These are phyloP conservation scores for Tuber indicum DNA, from an alignment of 495 filamentous ascomycete genomes.

Conservation along the genomic window DNA sequence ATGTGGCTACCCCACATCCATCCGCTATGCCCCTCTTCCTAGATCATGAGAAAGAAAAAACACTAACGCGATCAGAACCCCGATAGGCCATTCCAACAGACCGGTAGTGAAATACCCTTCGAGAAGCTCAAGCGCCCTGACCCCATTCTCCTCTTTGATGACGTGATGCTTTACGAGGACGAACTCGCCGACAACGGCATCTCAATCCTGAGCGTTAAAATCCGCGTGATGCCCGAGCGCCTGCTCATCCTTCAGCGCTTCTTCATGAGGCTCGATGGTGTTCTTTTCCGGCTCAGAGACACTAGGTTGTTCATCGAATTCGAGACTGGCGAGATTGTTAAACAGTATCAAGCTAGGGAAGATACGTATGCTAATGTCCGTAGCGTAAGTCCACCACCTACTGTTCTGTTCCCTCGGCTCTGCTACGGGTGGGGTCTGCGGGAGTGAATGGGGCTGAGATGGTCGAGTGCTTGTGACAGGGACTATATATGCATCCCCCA, in stretches of 20 bases:
- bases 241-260: constrained; percentile 79
- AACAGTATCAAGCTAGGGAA: constrained; percentile 83
- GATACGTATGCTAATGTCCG: constrained; percentile 68
- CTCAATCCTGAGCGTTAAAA: constrained; percentile 74
- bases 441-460: constrained; percentile 19
- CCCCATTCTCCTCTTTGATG: constrained; percentile 90
- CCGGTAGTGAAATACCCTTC: constrained; percentile 64
- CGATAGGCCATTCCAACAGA: constrained; percentile 19
- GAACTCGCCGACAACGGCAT: constrained; percentile 98
- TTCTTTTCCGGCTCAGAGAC: constrained; percentile 77
- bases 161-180: constrained; percentile 92
- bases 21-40: constrained; percentile 22
- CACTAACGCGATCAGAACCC: not conserved
- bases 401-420: constrained; percentile 9
- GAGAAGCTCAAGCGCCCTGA: constrained; percentile 77
- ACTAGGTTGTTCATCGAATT: constrained; percentile 93
- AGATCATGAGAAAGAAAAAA: not conserved
- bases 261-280: constrained; percentile 88
- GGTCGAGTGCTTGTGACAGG: constrained; percentile 46
- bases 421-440: not conserved
- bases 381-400: constrained; percentile 51
- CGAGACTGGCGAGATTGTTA: constrained; percentile 65
- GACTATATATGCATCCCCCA: constrained; percentile 55
- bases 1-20: not conserved
- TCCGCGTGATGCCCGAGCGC: constrained; percentile 82